These are phyloP conservation scores for Malus domestica DNA, from an alignment of 306 rosid genomes.

Conservation along the genomic window DNA sequence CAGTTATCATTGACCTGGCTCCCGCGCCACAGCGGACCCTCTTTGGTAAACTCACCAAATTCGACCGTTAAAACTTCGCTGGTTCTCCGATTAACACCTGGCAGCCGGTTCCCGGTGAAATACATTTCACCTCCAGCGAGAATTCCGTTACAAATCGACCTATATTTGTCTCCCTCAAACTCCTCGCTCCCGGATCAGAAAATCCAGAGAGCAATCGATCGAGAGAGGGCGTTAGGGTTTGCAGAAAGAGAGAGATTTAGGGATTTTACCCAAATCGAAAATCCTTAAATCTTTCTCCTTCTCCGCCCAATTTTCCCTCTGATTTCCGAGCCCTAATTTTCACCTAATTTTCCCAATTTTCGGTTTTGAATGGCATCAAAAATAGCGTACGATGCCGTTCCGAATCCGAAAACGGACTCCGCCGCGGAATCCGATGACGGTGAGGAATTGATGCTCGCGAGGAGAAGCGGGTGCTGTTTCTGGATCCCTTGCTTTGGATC, in stretches of 20 bases:
- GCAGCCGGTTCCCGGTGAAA: not conserved
- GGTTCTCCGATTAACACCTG: not conserved
- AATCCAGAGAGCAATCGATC: not conserved
- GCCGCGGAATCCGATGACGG: not conserved
- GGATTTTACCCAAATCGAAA: not conserved
- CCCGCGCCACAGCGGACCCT: too few species aligned
- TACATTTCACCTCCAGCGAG: not conserved
- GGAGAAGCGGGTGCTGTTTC: constrained; percentile 33
- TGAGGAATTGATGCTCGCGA: constrained; percentile 16
- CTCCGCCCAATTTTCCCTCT: not conserved
- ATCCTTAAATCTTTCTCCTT: not conserved
- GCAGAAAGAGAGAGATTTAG: not conserved
- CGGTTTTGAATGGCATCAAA: not conserved
- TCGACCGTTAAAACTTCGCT: too few species aligned
- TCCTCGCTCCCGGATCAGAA: not conserved
- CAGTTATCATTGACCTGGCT: too few species aligned
- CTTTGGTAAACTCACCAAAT: too few species aligned
- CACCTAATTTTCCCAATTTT: not conserved
- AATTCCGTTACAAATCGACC: not conserved
- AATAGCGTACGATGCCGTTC: not conserved
- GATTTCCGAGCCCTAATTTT: not conserved
- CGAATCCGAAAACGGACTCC: not conserved
- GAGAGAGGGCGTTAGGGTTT: not conserved
- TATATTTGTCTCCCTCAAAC: not conserved
- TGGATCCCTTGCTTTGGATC: constrained; percentile 33